phyloP scores from a whole-genome alignment of 2,329 filamentous ascomycete species.

The Talaromyces islandicus region DNA sequence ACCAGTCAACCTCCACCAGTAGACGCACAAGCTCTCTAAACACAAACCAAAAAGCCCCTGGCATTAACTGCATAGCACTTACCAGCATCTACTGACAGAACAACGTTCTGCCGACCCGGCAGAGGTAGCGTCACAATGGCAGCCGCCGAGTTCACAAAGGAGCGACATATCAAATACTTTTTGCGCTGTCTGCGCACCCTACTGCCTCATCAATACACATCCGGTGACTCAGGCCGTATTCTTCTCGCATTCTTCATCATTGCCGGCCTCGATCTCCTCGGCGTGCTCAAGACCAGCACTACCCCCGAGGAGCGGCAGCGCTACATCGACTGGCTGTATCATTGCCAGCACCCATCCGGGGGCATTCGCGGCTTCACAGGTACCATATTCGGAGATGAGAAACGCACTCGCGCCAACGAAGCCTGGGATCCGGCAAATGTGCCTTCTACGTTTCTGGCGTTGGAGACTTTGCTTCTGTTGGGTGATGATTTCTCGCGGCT shows the following conservation, averaged over 20 bases:
- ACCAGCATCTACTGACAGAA: not conserved
- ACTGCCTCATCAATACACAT: constrained; percentile 76
- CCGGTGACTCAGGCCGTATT: constrained; percentile 86
- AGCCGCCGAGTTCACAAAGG: constrained; percentile 35
- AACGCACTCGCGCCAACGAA: constrained; percentile 47
- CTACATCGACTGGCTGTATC: constrained; percentile 72
- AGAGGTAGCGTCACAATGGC: constrained; percentile 14
- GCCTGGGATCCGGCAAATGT: constrained; percentile 73
- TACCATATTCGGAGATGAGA: constrained; percentile 49
- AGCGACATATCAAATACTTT: constrained; percentile 84
- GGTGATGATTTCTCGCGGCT: constrained; percentile 61
- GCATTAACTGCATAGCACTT: not conserved
- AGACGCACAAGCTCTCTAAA: not conserved
- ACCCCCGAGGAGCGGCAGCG: constrained; percentile 48
- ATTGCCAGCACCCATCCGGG: constrained; percentile 76
- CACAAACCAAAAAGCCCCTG: not conserved
- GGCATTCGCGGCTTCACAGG: constrained; percentile 84
- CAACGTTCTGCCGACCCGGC: not conserved
- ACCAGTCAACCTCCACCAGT: not conserved
- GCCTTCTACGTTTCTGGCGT: constrained; percentile 82
- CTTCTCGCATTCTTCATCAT: constrained; percentile 85
- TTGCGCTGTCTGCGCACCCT: constrained; percentile 76
- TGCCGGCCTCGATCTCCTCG: constrained; percentile 76
- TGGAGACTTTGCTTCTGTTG: constrained; percentile 65
- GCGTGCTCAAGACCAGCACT: constrained; percentile 52